Evolutionary conservation across 768 basidiomycete genomes (phyloP).

Genomic region (Mycena galericulata): DNA sequence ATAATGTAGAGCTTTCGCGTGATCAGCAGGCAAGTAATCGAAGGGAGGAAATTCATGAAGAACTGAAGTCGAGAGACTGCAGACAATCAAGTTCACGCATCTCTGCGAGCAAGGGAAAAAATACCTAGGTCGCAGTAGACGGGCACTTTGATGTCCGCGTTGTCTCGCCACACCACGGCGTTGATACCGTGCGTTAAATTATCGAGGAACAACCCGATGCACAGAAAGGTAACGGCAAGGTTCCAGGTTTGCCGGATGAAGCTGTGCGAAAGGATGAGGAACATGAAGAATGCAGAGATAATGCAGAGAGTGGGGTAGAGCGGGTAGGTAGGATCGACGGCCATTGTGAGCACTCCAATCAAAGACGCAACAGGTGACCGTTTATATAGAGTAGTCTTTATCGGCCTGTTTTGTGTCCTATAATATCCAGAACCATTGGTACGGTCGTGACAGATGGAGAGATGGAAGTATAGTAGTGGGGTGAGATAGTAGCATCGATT

Average conservation of each 20-base stretch:
- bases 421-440: not conserved
- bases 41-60: conserved; percentile 28
- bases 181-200: conserved; percentile 24
- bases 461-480: conserved; percentile 10
- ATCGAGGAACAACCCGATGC: conserved; percentile 23
- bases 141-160: conserved; percentile 25
- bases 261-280: conserved; percentile 25
- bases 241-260: conserved; percentile 28
- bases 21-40: conserved; percentile 23
- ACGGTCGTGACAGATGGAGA: conserved; percentile 16
- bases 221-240: conserved; percentile 25
- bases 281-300: conserved; percentile 25
- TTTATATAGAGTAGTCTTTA: conserved; percentile 14
- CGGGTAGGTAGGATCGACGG: conserved; percentile 27
- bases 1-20: conserved; percentile 23
- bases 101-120: not conserved
- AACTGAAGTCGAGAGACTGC: conserved; percentile 28
- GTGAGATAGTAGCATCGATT: not conserved
- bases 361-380: conserved; percentile 5
- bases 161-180: conserved; percentile 24
- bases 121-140: conserved; percentile 27
- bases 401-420: not conserved
- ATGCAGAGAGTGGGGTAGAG: conserved; percentile 29
- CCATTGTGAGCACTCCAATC: conserved; percentile 22
- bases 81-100: not conserved